phyloP scores from a whole-genome alignment of 2,329 filamentous ascomycete genomes.

The Erysiphe neolycopersici region DNA sequence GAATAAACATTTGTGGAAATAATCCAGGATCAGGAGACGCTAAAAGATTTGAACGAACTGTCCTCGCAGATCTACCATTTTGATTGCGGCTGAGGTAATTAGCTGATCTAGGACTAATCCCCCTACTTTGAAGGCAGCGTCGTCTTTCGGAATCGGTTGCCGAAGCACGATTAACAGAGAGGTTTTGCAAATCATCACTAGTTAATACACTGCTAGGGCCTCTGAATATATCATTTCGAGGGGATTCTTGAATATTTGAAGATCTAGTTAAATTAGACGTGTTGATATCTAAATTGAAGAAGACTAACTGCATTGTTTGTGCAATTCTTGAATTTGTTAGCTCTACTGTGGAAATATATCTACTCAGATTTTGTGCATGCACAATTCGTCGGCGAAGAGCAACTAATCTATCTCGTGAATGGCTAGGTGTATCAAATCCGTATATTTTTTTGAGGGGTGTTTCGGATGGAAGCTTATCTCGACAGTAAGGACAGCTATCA shows the following conservation, averaged over 20 bases:
- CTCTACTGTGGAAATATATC: neutral
- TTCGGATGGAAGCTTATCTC: conserved; percentile 30
- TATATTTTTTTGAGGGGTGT: conserved; percentile 4
- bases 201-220: conserved; percentile 3
- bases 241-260: neutral
- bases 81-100: conserved; percentile 5
- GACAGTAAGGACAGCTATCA: conserved; percentile 36
- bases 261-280: conserved; percentile 1
- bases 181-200: conserved; percentile 3
- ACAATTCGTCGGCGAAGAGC: neutral
- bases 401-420: conserved; percentile 3
- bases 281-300: neutral
- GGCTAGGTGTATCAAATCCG: conserved; percentile 1
- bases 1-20: neutral
- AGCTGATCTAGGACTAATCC: conserved; percentile 4
- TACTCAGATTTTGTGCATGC: neutral
- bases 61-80: conserved; percentile 7
- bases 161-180: conserved; percentile 2
- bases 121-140: conserved; percentile 7
- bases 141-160: conserved; percentile 7
- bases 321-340: conserved; percentile 1
- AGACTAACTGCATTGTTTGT: neutral
- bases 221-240: neutral
- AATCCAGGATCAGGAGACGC: neutral
- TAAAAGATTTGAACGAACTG: neutral